A percentile compares a stretch with the other conserved stretches of the same genome.
These are phyloP conservation scores for Xanthoconium purpureum DNA, from an alignment of 768 basidiomycete genomes.

Conservation along the genomic window DNA sequence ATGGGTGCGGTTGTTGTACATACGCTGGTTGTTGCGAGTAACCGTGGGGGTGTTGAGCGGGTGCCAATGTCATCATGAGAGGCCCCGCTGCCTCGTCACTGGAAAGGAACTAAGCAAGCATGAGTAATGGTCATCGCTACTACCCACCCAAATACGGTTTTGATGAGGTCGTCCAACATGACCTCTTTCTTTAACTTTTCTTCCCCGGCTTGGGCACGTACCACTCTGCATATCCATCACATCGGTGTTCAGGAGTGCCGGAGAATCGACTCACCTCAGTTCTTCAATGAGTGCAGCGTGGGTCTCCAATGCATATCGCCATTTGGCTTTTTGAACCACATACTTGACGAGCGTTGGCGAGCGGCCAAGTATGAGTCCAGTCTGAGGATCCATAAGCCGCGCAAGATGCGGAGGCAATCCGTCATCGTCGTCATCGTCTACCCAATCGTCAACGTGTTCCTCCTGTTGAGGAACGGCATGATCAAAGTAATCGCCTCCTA, in stretches of 20 bases:
- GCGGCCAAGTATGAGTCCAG: slow-evolving; percentile 66
- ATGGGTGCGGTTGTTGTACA: slow-evolving; percentile 7
- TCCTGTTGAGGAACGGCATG: slow-evolving; percentile 13
- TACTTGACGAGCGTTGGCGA: slow-evolving; percentile 72
- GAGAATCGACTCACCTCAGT: slow-evolving; percentile 35
- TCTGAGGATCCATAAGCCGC: slow-evolving; percentile 50
- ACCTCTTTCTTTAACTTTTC: slow-evolving; percentile 60
- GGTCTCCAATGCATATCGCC: slow-evolving; percentile 63
- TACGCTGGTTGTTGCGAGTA: slow-evolving; percentile 10
- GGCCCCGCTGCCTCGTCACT: slow-evolving; percentile 28
- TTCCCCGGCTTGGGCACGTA: slow-evolving; percentile 48
- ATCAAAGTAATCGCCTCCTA: slow-evolving; percentile 35
- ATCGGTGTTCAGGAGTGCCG: not conserved
- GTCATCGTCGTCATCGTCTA: slow-evolving; percentile 39
- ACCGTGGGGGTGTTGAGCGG: slow-evolving; percentile 1
- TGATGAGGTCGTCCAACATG: slow-evolving; percentile 53
- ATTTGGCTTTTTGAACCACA: slow-evolving; percentile 66
- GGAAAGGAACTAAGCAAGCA: not conserved
- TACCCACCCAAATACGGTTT: slow-evolving; percentile 50
- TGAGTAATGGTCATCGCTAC: not conserved
- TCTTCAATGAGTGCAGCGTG: slow-evolving; percentile 66
- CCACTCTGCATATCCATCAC: slow-evolving; percentile 27
- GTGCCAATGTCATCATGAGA: slow-evolving; percentile 10
- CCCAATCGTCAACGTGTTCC: slow-evolving; percentile 15
- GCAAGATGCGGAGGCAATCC: slow-evolving; percentile 54